Evolutionary conservation across 2,329 filamentous ascomycete species (phyloP), one percentile per base, ranked within the genome.

Genomic region (Dactylonectria estremocensis): DNA sequence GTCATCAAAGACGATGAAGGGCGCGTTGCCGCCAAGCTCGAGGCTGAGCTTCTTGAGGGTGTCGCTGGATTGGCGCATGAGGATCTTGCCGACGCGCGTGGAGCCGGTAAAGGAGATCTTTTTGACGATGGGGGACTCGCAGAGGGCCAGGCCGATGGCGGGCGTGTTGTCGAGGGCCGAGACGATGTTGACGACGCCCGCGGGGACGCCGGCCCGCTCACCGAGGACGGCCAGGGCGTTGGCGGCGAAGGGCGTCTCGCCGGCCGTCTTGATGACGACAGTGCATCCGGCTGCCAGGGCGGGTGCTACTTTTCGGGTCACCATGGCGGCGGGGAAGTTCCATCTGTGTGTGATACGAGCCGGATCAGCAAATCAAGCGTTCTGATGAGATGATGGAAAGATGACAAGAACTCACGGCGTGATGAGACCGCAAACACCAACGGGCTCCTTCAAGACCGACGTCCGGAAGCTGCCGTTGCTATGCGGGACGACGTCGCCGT

Each of bases 1-100:
- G 74, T 94, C 92, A 73, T 94, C 91, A 74, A 94, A 94, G 40
- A 94, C 91, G 69, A 94, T 94, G 79, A 94, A 93, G 1, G 92
- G 92, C 0, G 92, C 90, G 77, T 94, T 94, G 20, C 92, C 92
- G 55, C 92, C 72, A 1, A 74, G 88, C 77, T 94, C 92, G 75
- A 93, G 92, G 2, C 89, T 92, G 0, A 81, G 61, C 58, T 81
- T 82, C 85, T 94, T 94, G 40, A 94, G 79, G 0, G 91, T 93
- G 20, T 87, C 86, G 2, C 90, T 85, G 1, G 89, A 89, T 77
- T 93, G 91, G 80, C 91, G 90, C 90, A 93, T 93, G 43, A 94
- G 85, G 16, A 84, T 71, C 67, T 82, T 83, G 8, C 83, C 82
- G 22, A 84, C 81, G 13, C 76, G 72, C 1, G 83, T 84, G 1